A percentile compares a stretch with the other conserved stretches of the same genome.
Conservation (phyloP, 352 stramenopile genomes). For the Phytophthora tubulina region DNA sequence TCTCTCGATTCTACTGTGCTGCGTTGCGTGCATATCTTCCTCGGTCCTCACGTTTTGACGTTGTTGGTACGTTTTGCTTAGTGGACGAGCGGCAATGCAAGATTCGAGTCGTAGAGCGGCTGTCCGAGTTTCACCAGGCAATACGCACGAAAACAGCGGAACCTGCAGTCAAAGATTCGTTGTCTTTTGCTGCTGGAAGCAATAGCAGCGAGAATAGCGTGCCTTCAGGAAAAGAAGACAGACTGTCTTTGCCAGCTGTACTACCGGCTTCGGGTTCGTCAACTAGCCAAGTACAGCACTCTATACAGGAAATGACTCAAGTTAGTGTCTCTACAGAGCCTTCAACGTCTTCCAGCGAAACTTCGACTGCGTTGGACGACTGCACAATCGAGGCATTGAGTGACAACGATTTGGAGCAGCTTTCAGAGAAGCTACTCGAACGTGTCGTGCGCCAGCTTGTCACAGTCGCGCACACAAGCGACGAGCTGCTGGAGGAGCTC, state of each 20-base stretch:
- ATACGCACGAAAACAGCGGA: constrained; percentile 65
- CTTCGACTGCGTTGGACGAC: constrained; percentile 62
- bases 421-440: constrained; percentile 87
- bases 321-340: constrained; percentile 5
- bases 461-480: constrained; percentile 77
- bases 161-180: constrained; percentile 15
- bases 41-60: constrained; percentile 5
- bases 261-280: neutral
- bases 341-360: constrained; percentile 26
- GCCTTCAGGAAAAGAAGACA: constrained; percentile 10
- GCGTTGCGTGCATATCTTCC: neutral
- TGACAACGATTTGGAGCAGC: constrained; percentile 79
- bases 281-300: constrained; percentile 21
- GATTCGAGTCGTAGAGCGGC: constrained; percentile 85
- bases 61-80: constrained; percentile 38
- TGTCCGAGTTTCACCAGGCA: constrained; percentile 85
- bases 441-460: constrained; percentile 85
- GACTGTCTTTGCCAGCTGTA: constrained; percentile 3
- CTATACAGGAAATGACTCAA: constrained; percentile 9
- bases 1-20: neutral
- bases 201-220: constrained; percentile 13
- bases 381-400: constrained; percentile 79
- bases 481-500: constrained; percentile 87
- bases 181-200: constrained; percentile 4
- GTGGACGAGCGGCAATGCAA: constrained; percentile 91